Conservation (phyloP, 805 yeast genomes). For the Sungouiozyma intestinalis region DNA sequence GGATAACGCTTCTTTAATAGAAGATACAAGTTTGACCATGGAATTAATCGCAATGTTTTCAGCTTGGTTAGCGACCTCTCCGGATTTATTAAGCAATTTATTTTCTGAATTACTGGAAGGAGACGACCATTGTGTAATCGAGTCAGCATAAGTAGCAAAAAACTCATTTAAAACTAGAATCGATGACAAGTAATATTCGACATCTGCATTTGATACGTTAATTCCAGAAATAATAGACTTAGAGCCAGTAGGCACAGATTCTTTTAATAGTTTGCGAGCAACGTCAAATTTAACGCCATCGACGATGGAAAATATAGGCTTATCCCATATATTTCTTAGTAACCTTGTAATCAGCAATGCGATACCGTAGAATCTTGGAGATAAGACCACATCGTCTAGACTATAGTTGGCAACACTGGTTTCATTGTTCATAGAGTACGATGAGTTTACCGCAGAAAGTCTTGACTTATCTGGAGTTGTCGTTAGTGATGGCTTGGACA, state of each 20-base stretch:
- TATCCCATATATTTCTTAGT: conserved; percentile 70
- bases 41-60: conserved; percentile 85
- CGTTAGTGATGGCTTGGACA: conserved; percentile 16
- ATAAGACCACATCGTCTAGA: conserved; percentile 70
- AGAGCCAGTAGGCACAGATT: conserved; percentile 2
- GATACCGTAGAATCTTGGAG: conserved; percentile 86
- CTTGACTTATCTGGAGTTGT: conserved; percentile 14
- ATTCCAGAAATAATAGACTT: conserved; percentile 18
- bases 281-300: conserved; percentile 8
- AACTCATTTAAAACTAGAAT: conserved; percentile 59
- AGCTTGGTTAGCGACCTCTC: conserved; percentile 72
- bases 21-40: conserved; percentile 57
- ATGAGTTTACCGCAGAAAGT: conserved; percentile 3
- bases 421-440: background rate
- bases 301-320: conserved; percentile 46
- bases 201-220: conserved; percentile 31
- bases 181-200: conserved; percentile 64
- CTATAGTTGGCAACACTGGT: conserved; percentile 17
- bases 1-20: conserved; percentile 83
- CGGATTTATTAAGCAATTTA: conserved; percentile 29
- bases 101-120: conserved; percentile 40
- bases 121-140: conserved; percentile 20
- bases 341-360: conserved; percentile 69
- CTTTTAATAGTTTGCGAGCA: conserved; percentile 1
- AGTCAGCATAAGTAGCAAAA: conserved; percentile 52